Evolutionary conservation across 2,329 filamentous ascomycete genomes (phyloP), one percentile per base, ranked within the genome.

Genomic region (Daldinia eschscholtzii): DNA sequence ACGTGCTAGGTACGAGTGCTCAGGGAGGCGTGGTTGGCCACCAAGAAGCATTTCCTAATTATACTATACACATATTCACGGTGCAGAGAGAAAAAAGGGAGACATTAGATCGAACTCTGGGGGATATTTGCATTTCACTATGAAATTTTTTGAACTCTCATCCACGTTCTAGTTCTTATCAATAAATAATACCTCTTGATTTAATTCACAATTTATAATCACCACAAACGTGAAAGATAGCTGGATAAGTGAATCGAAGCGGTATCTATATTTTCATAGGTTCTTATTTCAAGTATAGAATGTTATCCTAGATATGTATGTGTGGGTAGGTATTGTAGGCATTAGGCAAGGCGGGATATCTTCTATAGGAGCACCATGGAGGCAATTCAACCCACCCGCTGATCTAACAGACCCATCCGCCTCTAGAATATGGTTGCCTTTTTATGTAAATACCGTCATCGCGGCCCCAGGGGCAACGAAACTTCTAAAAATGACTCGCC

Each of bases 291-390:
- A 48, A 60, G 26, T 63, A 65, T 18, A 59, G 33, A 64, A 71
- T 66, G 64, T 33, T 64, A 71, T 64, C 30, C 55, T 65, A 65
- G 18, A 33, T 13, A 55, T 63, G 41, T 44, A 46, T 9, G 6
- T 33, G 9, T 3, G 2, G 20, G 20, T 3, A 23, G 20, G 20
- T 23, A 23, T 23, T 23, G 33, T 60, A 62, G 53, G 53, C 9
- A 37, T 4, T 55, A 61, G 56, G 46, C 56, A 65, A 52, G 57
- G 41, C 18, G 26, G 20, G 39, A 46, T 39, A 57, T 23, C 46
- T 59, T 59, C 60, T 57, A 64, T 42, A 37, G 48, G 56, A 35
- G 23, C 39, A 63, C 23, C 55, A 6, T 42, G 7, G 26, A 42
- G 39, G 55, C 39, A 44, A 57, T 2, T 57, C 39, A 6, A 42